phyloP scores from a whole-genome alignment of 192 early-diverging fungal species.

The Dissophora ornata region DNA sequence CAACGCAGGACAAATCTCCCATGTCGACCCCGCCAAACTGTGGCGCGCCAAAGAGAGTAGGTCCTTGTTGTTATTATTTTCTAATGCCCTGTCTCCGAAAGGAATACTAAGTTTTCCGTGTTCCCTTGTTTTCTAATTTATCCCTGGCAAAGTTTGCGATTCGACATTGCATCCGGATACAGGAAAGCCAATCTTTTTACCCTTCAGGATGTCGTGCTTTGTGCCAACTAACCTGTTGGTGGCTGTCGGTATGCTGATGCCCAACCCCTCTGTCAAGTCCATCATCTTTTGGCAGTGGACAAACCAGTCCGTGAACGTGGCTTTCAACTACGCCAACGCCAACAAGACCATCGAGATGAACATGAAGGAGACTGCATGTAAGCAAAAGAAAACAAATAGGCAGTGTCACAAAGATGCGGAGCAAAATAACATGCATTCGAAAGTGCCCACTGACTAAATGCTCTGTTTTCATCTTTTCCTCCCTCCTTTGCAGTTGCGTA shows the following conservation, averaged over 20 bases:
- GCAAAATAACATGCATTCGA: too few species aligned
- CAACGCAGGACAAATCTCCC: conserved; percentile 58
- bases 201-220: conserved; percentile 88
- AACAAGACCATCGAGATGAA: conserved; percentile 86
- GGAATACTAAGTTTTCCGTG: too few species aligned
- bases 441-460: too few species aligned
- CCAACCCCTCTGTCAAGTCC: conserved; percentile 74
- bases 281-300: conserved; percentile 85
- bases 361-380: conserved; percentile 77
- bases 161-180: conserved; percentile 87
- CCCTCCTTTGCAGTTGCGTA: conserved; percentile 74
- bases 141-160: conserved; percentile 66
- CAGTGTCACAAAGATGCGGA: background rate
- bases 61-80: conserved; percentile 2
- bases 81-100: too few species aligned
- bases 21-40: conserved; percentile 60
- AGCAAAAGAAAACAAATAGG: conserved; percentile 9
- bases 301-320: conserved; percentile 87
- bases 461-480: conserved; percentile 6
- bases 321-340: conserved; percentile 86
- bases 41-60: conserved; percentile 82
- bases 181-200: conserved; percentile 79
- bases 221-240: conserved; percentile 86
- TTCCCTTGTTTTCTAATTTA: background rate
- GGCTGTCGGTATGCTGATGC: conserved; percentile 86